Base-by-base conservation (phyloP, 768 basidiomycete species). In the Cubamyces sp. region DNA sequence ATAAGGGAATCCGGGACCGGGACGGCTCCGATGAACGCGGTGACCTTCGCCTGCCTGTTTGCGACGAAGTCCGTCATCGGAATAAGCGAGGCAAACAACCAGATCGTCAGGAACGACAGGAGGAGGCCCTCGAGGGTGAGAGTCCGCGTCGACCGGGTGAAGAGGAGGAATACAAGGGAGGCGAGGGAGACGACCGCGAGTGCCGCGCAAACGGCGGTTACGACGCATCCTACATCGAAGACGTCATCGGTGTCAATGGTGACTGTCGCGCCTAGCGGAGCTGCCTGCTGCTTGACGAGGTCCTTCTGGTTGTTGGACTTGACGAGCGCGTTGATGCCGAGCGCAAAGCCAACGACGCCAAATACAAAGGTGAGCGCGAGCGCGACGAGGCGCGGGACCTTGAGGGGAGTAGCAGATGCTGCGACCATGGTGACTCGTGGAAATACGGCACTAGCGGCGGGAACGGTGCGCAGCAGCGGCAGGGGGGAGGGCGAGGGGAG, bases 31-130 rank as follows among this genome's bases (percentile, higher is more conserved):
- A 86, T 62, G 51, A 72, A 74, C 5, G 82, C 84, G 12, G 72
- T 66, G 57, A 86, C 75, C 55, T 75, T 70, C n/a, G 78, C 82
- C n/a, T 70, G 68, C 42, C 76, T 77, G 58, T 70, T 83, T 21
- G 78, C 78, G 63, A 80, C 79, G 73, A 79, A 79, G 63, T 77
- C 67, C 39, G 80, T 79, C 60, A 80, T 81, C 8, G 79, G 74
- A n/a, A 82, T 77, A 61, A 82, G 75, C 40, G 78, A 74, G 30
- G 76, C 81, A 54, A 87, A 75, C 43, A 87, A 73, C 80, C 80
- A 83, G 11, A 75, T 21, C 26, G 76, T 68, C 66, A 78, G 74
- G 67, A 84, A 79, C 39, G 73, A 70, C 62, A 84, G 74, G 19
- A 75, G n/a, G 61, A 56, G 15, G 71, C 64, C 75, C 66, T 80